Conservation (phyloP, 2,329 filamentous ascomycete species). For the Fusarium irregulare region DNA sequence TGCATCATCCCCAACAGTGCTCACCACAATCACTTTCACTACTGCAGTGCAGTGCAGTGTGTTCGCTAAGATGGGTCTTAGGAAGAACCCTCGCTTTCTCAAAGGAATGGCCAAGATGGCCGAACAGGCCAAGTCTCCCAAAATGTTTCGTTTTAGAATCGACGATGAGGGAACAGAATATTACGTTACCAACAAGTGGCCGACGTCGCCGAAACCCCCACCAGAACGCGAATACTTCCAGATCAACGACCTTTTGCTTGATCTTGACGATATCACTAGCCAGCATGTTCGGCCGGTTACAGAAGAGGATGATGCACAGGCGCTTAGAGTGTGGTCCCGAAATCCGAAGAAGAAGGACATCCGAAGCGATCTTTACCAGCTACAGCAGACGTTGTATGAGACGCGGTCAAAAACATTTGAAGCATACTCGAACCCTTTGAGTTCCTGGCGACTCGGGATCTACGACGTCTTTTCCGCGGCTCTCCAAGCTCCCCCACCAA, state of each 20-base stretch:
- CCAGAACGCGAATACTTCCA: slow-evolving; percentile 51
- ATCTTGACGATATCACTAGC: slow-evolving; percentile 63
- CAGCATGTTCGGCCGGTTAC: slow-evolving; percentile 57
- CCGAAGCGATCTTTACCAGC: slow-evolving; percentile 42
- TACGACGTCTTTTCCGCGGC: slow-evolving; percentile 58
- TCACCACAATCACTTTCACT: background rate
- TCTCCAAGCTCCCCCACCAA: slow-evolving; percentile 45
- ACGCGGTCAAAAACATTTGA: slow-evolving; percentile 45
- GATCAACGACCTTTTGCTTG: slow-evolving; percentile 58
- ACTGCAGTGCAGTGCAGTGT: background rate
- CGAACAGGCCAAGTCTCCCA: slow-evolving; percentile 14
- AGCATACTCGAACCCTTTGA: slow-evolving; percentile 39
- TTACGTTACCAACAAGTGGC: slow-evolving; percentile 44
- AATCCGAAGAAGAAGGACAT: slow-evolving; percentile 41
- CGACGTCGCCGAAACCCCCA: slow-evolving; percentile 17
- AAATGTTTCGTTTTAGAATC: slow-evolving; percentile 38
- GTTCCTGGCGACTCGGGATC: slow-evolving; percentile 55
- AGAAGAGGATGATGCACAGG: slow-evolving; percentile 50
- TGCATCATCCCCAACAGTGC: background rate
- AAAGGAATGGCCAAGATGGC: slow-evolving; percentile 5
- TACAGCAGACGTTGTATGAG: slow-evolving; percentile 48
- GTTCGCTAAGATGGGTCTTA: slow-evolving; percentile 28
- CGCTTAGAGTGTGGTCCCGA: slow-evolving; percentile 47
- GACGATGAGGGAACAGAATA: slow-evolving; percentile 42
- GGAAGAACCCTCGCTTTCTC: slow-evolving; percentile 11